Percentiles rank a stretch among this genome's conserved stretches.
These are phyloP conservation scores for Leersia perrieri DNA, from an alignment of 176 grass and related monocot genomes.

Conservation along the genomic window DNA sequence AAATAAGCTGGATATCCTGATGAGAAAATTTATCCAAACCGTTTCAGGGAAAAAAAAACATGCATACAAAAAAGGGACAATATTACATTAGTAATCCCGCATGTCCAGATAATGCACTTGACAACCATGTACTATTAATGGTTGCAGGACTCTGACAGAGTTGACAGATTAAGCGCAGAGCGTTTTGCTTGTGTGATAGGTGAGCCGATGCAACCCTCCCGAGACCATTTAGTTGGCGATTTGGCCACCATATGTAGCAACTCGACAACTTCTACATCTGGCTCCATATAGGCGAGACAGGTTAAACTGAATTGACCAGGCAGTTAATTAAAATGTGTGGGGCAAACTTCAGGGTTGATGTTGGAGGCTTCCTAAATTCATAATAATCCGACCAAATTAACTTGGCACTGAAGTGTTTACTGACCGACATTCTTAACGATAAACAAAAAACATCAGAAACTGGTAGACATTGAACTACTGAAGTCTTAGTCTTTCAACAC, in stretches of 20 bases:
- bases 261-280: slow-evolving; percentile 2
- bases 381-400: background rate
- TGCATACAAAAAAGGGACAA: background rate
- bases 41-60: background rate
- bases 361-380: background rate
- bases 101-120: background rate
- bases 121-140: background rate
- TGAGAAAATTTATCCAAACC: background rate
- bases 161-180: background rate
- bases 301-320: background rate
- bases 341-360: background rate
- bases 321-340: background rate
- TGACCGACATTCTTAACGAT: background rate
- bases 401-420: background rate
- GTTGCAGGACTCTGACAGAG: background rate
- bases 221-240: slow-evolving; percentile 5
- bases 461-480: background rate
- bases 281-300: background rate
- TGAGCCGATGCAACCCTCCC: slow-evolving; percentile 35
- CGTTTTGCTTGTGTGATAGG: background rate
- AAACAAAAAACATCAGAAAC: background rate
- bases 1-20: background rate
- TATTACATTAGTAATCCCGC: background rate
- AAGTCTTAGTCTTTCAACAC: background rate
- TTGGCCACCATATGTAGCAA: slow-evolving; percentile 41